A percentile compares a stretch with the other conserved stretches of the same genome.
Conservation (phyloP, 2,329 filamentous ascomycete species). For the Venturia nashicola region DNA sequence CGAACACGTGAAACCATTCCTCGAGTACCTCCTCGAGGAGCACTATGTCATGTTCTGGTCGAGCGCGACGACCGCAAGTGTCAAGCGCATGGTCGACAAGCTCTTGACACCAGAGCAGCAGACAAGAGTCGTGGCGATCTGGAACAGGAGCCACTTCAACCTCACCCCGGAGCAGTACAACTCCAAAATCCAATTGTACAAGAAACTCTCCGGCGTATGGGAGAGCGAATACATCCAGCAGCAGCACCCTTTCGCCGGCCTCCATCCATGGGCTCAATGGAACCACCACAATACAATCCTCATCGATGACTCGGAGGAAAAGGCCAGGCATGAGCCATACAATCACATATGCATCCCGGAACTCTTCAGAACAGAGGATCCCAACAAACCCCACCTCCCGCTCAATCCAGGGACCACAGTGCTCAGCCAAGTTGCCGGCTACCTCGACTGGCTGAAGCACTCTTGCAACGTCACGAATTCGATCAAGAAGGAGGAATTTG, state of each 20-base stretch:
- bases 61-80: background rate
- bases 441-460: background rate
- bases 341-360: slow-evolving; percentile 3
- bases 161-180: background rate
- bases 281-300: slow-evolving; percentile 4
- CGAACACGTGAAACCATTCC: background rate
- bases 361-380: background rate
- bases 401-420: background rate
- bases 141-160: background rate
- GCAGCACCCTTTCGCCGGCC: background rate
- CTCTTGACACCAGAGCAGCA: background rate
- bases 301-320: slow-evolving; percentile 1
- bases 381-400: too few relatives aligned
- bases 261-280: background rate
- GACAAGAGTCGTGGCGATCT: background rate
- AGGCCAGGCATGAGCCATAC: slow-evolving; percentile 2
- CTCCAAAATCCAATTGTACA: slow-evolving; percentile 5
- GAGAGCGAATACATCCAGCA: background rate
- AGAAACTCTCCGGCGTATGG: slow-evolving; percentile 4
- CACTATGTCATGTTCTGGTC: slow-evolving; percentile 9
- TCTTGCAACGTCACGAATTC: background rate
- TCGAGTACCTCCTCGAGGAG: background rate
- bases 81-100: background rate
- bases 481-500: background rate
- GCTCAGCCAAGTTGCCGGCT: background rate